Evolutionary conservation across 2,329 filamentous ascomycete species (phyloP), one percentile per base, ranked within the genome.

Genomic region (Verticillium longisporum): DNA sequence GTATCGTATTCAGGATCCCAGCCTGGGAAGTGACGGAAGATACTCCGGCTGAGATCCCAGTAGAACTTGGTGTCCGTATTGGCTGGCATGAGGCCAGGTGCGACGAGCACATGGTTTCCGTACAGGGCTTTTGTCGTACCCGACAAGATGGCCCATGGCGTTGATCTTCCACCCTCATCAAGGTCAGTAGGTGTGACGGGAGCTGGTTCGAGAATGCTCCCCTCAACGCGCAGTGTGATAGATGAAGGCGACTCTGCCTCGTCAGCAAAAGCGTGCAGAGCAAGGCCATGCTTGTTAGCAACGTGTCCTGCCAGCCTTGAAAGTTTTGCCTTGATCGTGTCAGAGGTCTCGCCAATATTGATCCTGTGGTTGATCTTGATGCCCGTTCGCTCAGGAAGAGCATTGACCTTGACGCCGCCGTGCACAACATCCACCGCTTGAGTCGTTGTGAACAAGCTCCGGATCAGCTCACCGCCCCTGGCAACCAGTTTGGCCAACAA

Each of bases 401-500:
- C 86, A 64, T 90, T 90, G 69, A 83, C 81, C 74, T 90, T 90
- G 56, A 83, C 77, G 0, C 88, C 88, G 1, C 87, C 87, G 4
- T 69, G 67, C 64, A 90, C 85, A 6, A 85, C 71, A 67, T 88
- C 85, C 1, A 86, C 80, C 0, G 87, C 82, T 41, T 84, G 78
- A 0, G 85, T 87, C 0, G 85, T 88, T 50, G 84, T 83, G 62
- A 89, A 79, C 21, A 83, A 75, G 67, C 83, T 87, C 53, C 77
- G 77, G 58, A 73, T 71, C 6, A 50, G 56, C 0, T 72, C 74
- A 1, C 74, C 74, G 0, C 69, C 70, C 66, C 79, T 79, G n/a
- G 79, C 78, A 0, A 79, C 77, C 66, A 80, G 78, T 21, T 77
- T 65, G 0, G 82, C 81, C 1, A 85, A 77, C n/a, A 72, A 69